A percentile compares a stretch with the other conserved stretches of the same genome.
Conservation (phyloP, 2,329 filamentous ascomycete species). For the Penicillium sclerotigenum region DNA sequence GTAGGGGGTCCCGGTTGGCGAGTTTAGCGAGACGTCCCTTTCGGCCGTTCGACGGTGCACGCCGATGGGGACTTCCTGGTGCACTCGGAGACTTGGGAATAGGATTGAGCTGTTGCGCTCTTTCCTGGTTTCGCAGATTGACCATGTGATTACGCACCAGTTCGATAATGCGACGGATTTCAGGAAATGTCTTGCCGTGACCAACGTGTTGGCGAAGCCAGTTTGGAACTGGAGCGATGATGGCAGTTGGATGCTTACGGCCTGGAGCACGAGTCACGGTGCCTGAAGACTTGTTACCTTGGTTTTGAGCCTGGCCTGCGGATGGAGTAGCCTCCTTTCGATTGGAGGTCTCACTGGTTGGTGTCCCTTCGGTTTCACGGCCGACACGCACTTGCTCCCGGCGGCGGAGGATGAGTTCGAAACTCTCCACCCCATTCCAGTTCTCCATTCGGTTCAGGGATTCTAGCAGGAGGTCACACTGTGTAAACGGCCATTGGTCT, state of each 20-base stretch:
- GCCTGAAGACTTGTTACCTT: not conserved
- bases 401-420: slow-evolving; percentile 49
- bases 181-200: slow-evolving; percentile 27
- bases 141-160: slow-evolving; percentile 24
- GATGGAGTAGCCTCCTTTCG: slow-evolving; percentile 47
- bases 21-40: not conserved
- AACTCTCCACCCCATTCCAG: slow-evolving; percentile 61
- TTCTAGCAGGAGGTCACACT: slow-evolving; percentile 61
- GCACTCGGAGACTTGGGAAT: not conserved
- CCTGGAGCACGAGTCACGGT: not conserved
- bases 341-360: slow-evolving; percentile 42
- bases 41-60: not conserved
- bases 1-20: not conserved
- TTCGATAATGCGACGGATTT: slow-evolving; percentile 30
- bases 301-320: not conserved
- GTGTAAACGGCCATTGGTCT: slow-evolving; percentile 54
- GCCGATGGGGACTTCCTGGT: not conserved
- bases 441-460: slow-evolving; percentile 62
- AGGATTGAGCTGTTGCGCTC: not conserved
- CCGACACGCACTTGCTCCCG: slow-evolving; percentile 43
- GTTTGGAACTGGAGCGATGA: slow-evolving; percentile 31
- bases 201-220: slow-evolving; percentile 32
- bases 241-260: slow-evolving; percentile 28
- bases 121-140: slow-evolving; percentile 4
- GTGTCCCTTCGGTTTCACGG: not conserved